A percentile compares a stretch with the other conserved stretches of the same genome.
These are phyloP conservation scores for Podaxis rugospora DNA, from an alignment of 768 basidiomycete species.

Conservation along the genomic window DNA sequence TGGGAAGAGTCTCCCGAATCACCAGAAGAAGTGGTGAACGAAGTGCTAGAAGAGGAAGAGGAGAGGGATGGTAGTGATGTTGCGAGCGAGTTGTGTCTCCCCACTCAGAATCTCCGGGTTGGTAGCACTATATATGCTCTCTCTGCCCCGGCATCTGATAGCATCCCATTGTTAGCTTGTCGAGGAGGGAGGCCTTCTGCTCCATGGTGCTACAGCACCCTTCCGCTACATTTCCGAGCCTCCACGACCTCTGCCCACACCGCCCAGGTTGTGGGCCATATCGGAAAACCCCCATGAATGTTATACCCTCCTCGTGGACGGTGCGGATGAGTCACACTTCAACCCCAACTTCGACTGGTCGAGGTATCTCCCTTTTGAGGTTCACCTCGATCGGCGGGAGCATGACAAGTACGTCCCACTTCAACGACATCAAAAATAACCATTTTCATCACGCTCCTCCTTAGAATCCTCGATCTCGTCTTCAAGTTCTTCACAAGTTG, in stretches of 20 bases:
- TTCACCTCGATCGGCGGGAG: conserved; percentile 37
- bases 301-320: conserved; percentile 39
- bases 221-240: conserved; percentile 9
- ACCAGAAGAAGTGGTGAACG: conserved; percentile 17
- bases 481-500: conserved; percentile 49
- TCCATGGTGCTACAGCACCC: conserved; percentile 36
- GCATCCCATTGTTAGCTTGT: conserved; percentile 21
- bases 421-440: neutral
- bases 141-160: neutral
- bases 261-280: conserved; percentile 35
- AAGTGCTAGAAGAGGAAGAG: conserved; percentile 15
- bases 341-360: conserved; percentile 49
- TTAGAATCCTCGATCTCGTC: conserved; percentile 38
- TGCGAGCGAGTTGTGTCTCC: conserved; percentile 33
- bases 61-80: conserved; percentile 12
- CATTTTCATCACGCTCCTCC: neutral
- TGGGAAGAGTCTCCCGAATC: conserved; percentile 13
- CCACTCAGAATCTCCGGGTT: conserved; percentile 36
- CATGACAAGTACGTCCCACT: conserved; percentile 37
- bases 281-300: conserved; percentile 31
- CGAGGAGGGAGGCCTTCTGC: conserved; percentile 33
- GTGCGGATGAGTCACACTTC: conserved; percentile 30
- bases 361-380: conserved; percentile 37
- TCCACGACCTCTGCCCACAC: neutral
- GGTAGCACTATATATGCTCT: conserved; percentile 6